Evolutionary conservation across 164 flowering plant species (phyloP), one percentile per base, ranked within the genome.

Genomic region (Magnolia changhungtana): DNA sequence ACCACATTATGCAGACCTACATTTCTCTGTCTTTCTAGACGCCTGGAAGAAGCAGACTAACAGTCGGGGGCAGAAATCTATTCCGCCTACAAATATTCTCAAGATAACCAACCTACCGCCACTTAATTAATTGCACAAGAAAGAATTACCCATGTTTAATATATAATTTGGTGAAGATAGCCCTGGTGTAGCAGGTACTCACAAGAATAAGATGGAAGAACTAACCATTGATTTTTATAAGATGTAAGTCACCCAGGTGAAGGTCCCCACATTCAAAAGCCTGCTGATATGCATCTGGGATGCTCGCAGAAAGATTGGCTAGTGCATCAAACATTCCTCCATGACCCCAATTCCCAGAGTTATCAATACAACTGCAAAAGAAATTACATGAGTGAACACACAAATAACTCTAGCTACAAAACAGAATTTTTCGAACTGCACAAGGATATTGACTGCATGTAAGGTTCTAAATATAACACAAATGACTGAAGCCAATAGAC

Each of bases 271-370:
- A 87, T 84, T 90, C 91, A 79, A 84, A 88, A 77, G 99, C 98
- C 69, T 84, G 83, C 67, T 82, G 76, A 83, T 96, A 96, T 51
- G 90, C 88, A 76, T 79, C 82, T 61, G 96, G 90, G 37, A 96
- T 76, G 70, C 67, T 78, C 8, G 80, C 69, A 58, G 96, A 91
- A 76, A 94, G 92, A 74, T 83, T 90, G 14, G 84, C 86, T n/a
- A 96, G 80, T 71, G 97, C 94, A 87, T 90, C 92, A 82, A 96
- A 92, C 93, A 96, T 84, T 77, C 99, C 98, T 50, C 99, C 99
- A 77, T 49, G 87, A 23, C 98, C 99, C 99, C 99, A 96, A 11
- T 76, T 86, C 72, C 99, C 99, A 72, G 98, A 96, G 80, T 89
- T 83, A 85, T 96, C 99, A 77, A 94, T 86, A 82, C 96, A 94